These are phyloP conservation scores for Lyophyllum atratum DNA, from an alignment of 768 basidiomycete genomes.

Conservation along the genomic window DNA sequence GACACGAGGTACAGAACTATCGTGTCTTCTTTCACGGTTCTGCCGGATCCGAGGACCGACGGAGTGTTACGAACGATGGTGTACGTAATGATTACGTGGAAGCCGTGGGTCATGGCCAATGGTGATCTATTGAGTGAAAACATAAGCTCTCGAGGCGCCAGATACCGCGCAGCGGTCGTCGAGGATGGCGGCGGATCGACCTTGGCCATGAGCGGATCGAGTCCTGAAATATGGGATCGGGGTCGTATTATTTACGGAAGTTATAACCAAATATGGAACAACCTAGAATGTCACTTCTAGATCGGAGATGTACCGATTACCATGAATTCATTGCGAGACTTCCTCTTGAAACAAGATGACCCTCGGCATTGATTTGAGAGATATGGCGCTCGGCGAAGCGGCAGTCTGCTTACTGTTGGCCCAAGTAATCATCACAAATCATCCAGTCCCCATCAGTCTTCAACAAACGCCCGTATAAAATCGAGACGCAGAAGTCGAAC, in stretches of 20 bases:
- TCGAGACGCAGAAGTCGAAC: background rate
- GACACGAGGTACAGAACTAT: slow-evolving; percentile 2
- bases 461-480: slow-evolving; percentile 10
- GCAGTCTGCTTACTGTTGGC: slow-evolving; percentile 10
- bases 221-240: background rate
- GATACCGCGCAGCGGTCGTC: background rate
- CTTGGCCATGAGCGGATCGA: background rate
- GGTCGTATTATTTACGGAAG: slow-evolving; percentile 9
- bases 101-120: slow-evolving; percentile 4
- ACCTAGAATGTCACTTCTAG: slow-evolving; percentile 10
- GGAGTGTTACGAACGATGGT: background rate
- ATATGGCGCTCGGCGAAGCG: background rate
- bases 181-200: background rate
- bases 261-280: slow-evolving; percentile 13
- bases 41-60: slow-evolving; percentile 7
- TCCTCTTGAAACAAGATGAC: slow-evolving; percentile 1
- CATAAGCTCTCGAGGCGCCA: background rate
- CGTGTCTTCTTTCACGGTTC: background rate
- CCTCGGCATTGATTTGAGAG: slow-evolving; percentile 3
- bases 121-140: background rate
- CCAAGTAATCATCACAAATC: slow-evolving; percentile 12
- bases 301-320: slow-evolving; percentile 2
- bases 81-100: slow-evolving; percentile 16
- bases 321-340: slow-evolving; percentile 10
- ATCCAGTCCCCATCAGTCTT: slow-evolving; percentile 1